phyloP scores from a whole-genome alignment of 306 rosid genomes.

The Senna siamea region DNA sequence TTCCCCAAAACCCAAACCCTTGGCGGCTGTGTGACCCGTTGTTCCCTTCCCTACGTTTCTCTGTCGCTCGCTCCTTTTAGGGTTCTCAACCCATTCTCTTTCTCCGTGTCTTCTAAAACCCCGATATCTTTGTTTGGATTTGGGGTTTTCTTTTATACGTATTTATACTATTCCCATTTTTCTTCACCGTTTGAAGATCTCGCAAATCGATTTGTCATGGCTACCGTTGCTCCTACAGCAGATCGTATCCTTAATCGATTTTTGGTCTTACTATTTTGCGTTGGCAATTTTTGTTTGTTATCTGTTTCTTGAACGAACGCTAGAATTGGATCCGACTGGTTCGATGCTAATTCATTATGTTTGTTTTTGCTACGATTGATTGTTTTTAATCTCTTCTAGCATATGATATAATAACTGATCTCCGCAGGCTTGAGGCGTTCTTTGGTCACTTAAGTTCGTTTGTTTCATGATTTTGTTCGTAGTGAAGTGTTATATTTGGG shows the following conservation, averaged over 20 bases:
- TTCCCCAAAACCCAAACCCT: constrained; percentile 90
- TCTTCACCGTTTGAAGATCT: constrained; percentile 50
- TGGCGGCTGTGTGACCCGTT: constrained; percentile 98
- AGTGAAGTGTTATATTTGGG: not conserved
- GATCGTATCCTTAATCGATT: constrained; percentile 82
- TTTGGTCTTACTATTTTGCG: not conserved
- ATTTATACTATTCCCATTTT: not conserved
- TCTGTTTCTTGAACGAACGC: not conserved
- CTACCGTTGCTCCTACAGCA: constrained; percentile 79
- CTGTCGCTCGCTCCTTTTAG: constrained; percentile 35
- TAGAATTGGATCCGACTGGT: constrained; percentile 36
- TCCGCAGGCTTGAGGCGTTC: not conserved
- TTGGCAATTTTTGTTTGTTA: not conserved
- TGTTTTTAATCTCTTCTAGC: not conserved
- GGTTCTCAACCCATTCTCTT: constrained; percentile 46
- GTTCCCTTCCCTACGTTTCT: constrained; percentile 28
- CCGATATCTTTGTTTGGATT: constrained; percentile 3
- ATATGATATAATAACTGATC: not conserved
- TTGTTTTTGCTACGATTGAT: not conserved
- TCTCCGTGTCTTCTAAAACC: constrained; percentile 11
- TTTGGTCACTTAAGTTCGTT: not conserved
- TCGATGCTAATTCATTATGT: no score
- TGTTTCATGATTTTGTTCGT: not conserved
- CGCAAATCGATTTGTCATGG: constrained; percentile 56
- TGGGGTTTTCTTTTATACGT: constrained; percentile 5